phyloP scores from a whole-genome alignment of 2,329 filamentous ascomycete genomes.

The Aspergillus candidus region DNA sequence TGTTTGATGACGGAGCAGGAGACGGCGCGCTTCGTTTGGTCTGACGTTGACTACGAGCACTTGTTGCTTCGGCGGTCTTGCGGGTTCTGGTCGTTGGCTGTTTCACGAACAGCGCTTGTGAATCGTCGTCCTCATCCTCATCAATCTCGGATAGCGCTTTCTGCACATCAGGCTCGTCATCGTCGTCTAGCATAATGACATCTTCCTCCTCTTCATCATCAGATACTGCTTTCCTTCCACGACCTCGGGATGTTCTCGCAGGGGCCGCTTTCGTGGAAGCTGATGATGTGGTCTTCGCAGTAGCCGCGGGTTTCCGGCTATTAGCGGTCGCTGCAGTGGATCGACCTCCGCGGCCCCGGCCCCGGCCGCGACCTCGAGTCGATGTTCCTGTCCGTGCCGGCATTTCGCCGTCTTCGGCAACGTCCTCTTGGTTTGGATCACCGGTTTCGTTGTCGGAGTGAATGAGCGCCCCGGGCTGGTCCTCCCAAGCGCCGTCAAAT shows the following conservation, averaged over 20 bases:
- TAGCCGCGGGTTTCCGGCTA: constrained; percentile 29
- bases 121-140: constrained; percentile 30
- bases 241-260: constrained; percentile 16
- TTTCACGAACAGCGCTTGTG: constrained; percentile 38
- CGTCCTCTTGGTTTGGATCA: constrained; percentile 41
- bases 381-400: constrained; percentile 30
- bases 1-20: constrained; percentile 30
- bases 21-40: constrained; percentile 25
- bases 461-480: constrained; percentile 63
- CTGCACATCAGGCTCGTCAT: constrained; percentile 23
- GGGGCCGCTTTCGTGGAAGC: constrained; percentile 23
- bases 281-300: constrained; percentile 26
- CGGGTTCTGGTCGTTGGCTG: constrained; percentile 26
- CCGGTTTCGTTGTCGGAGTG: constrained; percentile 47
- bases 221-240: constrained; percentile 27
- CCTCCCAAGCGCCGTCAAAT: constrained; percentile 77
- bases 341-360: constrained; percentile 39
- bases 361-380: constrained; percentile 44
- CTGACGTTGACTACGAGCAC: constrained; percentile 20
- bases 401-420: constrained; percentile 42
- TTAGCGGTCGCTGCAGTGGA: constrained; percentile 39
- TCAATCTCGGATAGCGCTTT: constrained; percentile 23
- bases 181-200: constrained; percentile 35
- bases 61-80: constrained; percentile 15
- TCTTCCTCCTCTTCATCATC: constrained; percentile 36